These are phyloP conservation scores for Salvia miltiorrhiza DNA, from an alignment of 257 asterid species.

Conservation along the genomic window DNA sequence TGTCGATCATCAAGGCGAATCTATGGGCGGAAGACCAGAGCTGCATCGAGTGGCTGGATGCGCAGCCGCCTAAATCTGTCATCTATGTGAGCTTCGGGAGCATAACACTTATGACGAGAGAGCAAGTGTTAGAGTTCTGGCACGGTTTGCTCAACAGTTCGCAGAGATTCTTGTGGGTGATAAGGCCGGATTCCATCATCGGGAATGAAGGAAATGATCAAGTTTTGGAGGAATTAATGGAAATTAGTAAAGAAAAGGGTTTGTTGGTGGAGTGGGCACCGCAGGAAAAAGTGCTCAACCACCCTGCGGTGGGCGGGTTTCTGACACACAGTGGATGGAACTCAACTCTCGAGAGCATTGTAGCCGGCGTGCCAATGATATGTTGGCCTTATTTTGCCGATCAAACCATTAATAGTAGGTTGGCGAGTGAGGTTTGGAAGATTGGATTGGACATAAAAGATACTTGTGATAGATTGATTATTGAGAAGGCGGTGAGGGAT, in stretches of 20 bases:
- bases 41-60: conserved; percentile 37
- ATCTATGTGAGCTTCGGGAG: conserved; percentile 41
- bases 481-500: conserved; percentile 28
- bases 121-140: conserved; percentile 33
- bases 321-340: conserved; percentile 40
- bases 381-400: conserved; percentile 40
- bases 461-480: conserved; percentile 21
- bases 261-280: conserved; percentile 36
- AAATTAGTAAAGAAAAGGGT: conserved; percentile 25
- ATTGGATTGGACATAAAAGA: conserved; percentile 36
- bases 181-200: conserved; percentile 29
- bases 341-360: conserved; percentile 32
- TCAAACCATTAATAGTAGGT: conserved; percentile 33
- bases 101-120: conserved; percentile 22
- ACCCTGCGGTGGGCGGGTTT: conserved; percentile 28
- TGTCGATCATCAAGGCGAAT: conserved; percentile 22
- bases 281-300: conserved; percentile 26
- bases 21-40: conserved; percentile 30
- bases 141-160: conserved; percentile 48
- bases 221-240: conserved; percentile 12
- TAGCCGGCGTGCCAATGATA: conserved; percentile 26
- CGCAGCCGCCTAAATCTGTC: conserved; percentile 27
- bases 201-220: background rate
- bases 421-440: conserved; percentile 37
- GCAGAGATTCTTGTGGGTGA: conserved; percentile 35